These are phyloP conservation scores for Talaromyces proteolyticus DNA, from an alignment of 495 filamentous ascomycete species.

Conservation along the genomic window DNA sequence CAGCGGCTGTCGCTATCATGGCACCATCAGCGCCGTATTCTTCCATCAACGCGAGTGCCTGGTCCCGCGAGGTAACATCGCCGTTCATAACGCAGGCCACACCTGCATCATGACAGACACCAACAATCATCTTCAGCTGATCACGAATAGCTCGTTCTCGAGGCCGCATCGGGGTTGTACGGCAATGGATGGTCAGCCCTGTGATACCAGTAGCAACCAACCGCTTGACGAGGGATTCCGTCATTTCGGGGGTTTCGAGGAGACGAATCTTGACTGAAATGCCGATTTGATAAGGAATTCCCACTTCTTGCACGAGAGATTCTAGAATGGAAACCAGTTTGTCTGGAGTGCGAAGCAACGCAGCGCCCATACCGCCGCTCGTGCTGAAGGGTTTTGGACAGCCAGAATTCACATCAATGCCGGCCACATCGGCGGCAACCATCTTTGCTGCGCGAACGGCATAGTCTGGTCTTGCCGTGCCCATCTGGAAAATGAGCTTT, in stretches of 20 bases:
- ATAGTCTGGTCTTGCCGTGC: constrained; percentile 70
- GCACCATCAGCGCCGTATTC: constrained; percentile 85
- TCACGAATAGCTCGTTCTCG: constrained; percentile 80
- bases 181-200: constrained; percentile 88
- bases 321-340: constrained; percentile 73
- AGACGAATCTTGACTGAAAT: constrained; percentile 95
- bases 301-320: constrained; percentile 73
- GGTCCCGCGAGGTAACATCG: constrained; percentile 66
- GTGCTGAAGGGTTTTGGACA: constrained; percentile 97
- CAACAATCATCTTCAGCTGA: constrained; percentile 73
- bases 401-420: constrained; percentile 95
- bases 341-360: constrained; percentile 76
- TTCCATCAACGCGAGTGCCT: constrained; percentile 59
- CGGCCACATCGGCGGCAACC: constrained; percentile 79
- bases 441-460: constrained; percentile 80
- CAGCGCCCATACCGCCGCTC: constrained; percentile 89
- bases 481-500: constrained; percentile 83
- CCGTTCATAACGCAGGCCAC: constrained; percentile 94
- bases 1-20: constrained; percentile 93
- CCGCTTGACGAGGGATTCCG: constrained; percentile 64
- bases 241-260: constrained; percentile 67
- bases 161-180: constrained; percentile 92
- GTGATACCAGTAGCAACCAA: constrained; percentile 83
- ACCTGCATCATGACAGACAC: constrained; percentile 71
- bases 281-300: constrained; percentile 70